Evolutionary conservation across 139 green algal genomes (phyloP).

Genomic region (Chlamydomonas urium): DNA sequence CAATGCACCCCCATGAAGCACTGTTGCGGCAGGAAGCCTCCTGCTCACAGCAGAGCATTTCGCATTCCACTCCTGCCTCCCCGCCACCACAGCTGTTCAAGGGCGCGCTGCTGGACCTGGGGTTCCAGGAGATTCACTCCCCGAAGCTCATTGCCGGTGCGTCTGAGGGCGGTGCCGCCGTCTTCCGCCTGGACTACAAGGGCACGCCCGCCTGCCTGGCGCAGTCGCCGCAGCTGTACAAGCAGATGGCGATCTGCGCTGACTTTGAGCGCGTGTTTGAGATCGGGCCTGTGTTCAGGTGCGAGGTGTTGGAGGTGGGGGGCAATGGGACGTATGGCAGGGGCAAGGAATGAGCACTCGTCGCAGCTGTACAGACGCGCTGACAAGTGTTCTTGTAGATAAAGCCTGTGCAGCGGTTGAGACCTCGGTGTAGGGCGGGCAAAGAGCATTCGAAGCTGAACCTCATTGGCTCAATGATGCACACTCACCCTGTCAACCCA

Average conservation of each 20-base stretch:
- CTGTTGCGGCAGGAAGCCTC: no score
- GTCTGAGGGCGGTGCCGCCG: slow-evolving; percentile 67
- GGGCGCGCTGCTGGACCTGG: slow-evolving; percentile 10
- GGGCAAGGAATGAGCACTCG: no score
- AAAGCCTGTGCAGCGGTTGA: no score
- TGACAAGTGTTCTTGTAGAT: no score
- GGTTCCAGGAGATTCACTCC: slow-evolving; percentile 96
- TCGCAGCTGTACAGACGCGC: no score
- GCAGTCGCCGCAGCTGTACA: slow-evolving; percentile 94
- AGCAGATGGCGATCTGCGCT: slow-evolving; percentile 96
- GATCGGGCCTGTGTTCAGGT: slow-evolving; percentile 94
- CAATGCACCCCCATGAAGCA: no score
- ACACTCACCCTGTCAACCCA: neutral
- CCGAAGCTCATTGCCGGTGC: slow-evolving; percentile 68
- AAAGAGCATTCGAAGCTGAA: no score
- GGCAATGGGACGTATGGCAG: no score
- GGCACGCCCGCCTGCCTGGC: slow-evolving; percentile 87
- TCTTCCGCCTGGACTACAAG: slow-evolving; percentile 98
- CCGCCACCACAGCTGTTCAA: slow-evolving; percentile 15
- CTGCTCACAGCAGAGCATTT: no score
- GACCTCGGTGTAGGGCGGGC: neutral
- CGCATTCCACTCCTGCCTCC: no score
- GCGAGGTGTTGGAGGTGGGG: slow-evolving; percentile 5
- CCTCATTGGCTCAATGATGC: no score
- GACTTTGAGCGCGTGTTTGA: slow-evolving; percentile 95